Percentiles rank a stretch among this genome's conserved stretches.
Conservation (phyloP, 2,329 filamentous ascomycete genomes). For the Beauveria sp. region DNA sequence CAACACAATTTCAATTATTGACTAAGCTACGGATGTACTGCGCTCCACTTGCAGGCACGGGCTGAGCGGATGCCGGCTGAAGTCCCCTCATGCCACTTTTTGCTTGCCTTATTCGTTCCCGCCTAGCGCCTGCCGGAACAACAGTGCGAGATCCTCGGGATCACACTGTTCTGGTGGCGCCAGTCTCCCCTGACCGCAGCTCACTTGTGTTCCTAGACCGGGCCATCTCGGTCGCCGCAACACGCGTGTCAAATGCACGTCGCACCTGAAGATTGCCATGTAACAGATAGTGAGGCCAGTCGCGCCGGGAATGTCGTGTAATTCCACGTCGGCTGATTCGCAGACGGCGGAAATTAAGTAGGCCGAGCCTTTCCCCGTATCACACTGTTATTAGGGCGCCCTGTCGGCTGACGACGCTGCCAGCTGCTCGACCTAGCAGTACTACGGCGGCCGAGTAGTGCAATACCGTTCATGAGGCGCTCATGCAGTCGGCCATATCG, state of each 20-base stretch:
- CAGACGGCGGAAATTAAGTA: neutral
- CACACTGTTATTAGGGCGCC: neutral
- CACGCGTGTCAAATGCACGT: neutral
- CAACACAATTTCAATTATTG: constrained; percentile 1
- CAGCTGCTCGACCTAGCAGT: neutral
- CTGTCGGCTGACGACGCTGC: neutral
- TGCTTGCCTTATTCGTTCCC: neutral
- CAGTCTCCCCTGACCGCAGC: neutral
- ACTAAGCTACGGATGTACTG: constrained; percentile 2
- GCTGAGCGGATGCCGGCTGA: neutral
- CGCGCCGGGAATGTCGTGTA: constrained; percentile 4
- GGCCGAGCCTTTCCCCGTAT: neutral
- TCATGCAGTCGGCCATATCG: neutral
- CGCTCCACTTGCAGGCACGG: constrained; percentile 3
- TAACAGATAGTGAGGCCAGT: constrained; percentile 5
- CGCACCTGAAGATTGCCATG: neutral
- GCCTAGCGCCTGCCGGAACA: neutral
- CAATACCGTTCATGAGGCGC: neutral
- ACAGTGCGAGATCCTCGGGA: neutral
- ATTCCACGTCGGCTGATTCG: neutral
- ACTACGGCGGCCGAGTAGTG: neutral
- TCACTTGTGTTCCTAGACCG: neutral
- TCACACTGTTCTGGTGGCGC: neutral
- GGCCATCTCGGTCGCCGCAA: constrained; percentile 3
- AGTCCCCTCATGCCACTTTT: constrained; percentile 9